These are phyloP conservation scores for Nakazawaea ernobii DNA, from an alignment of 805 yeast species.

Conservation along the genomic window DNA sequence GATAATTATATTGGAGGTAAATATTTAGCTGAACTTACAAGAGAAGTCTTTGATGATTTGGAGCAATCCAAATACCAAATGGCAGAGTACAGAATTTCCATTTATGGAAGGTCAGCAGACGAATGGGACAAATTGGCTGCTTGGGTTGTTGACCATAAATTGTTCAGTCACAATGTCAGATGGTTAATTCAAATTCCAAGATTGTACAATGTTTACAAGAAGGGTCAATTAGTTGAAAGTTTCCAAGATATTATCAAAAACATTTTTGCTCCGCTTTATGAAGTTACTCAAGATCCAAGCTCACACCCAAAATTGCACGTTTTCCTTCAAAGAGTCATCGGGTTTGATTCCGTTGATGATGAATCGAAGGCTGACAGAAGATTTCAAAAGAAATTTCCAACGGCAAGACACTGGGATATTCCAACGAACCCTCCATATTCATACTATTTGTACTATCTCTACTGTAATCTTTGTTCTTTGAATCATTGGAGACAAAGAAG, in stretches of 20 bases:
- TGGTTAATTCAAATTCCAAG: conserved; percentile 97
- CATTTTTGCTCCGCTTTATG: conserved; percentile 82
- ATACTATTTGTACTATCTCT: conserved; percentile 85
- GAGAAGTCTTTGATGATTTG: conserved; percentile 89
- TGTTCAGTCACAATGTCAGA: conserved; percentile 88
- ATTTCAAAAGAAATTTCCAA: conserved; percentile 75
- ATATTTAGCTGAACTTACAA: conserved; percentile 89
- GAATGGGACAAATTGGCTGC: conserved; percentile 96
- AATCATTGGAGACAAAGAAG: conserved; percentile 76
- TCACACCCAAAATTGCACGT: conserved; percentile 88
- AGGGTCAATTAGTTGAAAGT: conserved; percentile 57
- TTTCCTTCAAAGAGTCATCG: conserved; percentile 89
- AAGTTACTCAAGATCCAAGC: conserved; percentile 79
- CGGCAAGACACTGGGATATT: conserved; percentile 78
- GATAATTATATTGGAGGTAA: conserved; percentile 87
- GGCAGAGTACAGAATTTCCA: conserved; percentile 93
- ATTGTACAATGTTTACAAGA: conserved; percentile 82
- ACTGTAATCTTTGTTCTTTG: conserved; percentile 78
- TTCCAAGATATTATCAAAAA: conserved; percentile 78
- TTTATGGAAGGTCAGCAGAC: conserved; percentile 81
- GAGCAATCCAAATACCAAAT: conserved; percentile 95
- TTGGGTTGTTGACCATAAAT: conserved; percentile 92
- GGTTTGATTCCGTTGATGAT: conserved; percentile 98
- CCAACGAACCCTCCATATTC: conserved; percentile 94
- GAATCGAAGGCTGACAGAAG: conserved; percentile 89